phyloP scores from a whole-genome alignment of 2,329 filamentous ascomycete species.

The Juglanconis juglandina region DNA sequence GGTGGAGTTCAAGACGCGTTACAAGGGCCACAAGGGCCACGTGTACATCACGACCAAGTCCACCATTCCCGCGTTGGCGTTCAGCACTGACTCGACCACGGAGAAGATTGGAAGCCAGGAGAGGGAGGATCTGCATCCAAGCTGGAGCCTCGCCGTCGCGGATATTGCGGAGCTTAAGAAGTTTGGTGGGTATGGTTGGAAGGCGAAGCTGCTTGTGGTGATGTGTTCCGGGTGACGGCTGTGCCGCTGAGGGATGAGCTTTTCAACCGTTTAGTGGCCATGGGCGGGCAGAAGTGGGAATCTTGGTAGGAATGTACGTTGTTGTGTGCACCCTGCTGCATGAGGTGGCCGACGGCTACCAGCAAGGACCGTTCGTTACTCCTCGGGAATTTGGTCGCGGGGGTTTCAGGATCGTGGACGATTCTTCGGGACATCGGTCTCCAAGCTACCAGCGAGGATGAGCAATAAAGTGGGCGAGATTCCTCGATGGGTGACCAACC shows the following conservation, averaged over 20 bases:
- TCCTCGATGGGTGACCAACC: too few species aligned
- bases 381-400: too few species aligned
- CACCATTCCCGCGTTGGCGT: conserved; percentile 65
- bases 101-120: conserved; percentile 60
- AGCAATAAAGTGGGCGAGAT: too few species aligned
- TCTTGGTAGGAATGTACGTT: neutral
- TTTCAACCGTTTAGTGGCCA: conserved; percentile 14
- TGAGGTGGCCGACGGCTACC: too few species aligned
- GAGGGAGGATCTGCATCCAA: conserved; percentile 50
- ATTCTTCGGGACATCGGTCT: too few species aligned
- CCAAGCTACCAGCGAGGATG: too few species aligned
- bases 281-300: conserved; percentile 19
- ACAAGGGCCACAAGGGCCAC: conserved; percentile 67
- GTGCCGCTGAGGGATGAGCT: conserved; percentile 70
- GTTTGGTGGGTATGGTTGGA: conserved; percentile 79
- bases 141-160: conserved; percentile 67
- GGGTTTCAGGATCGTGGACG: too few species aligned
- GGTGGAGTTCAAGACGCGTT: conserved; percentile 71
- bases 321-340: neutral
- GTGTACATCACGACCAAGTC: conserved; percentile 66
- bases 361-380: too few species aligned
- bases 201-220: conserved; percentile 72
- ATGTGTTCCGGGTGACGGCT: conserved; percentile 63
- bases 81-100: conserved; percentile 54
- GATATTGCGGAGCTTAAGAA: conserved; percentile 75